Conservation (phyloP, 192 early-diverging fungal species). For the Gaertneriomyces sp. region DNA sequence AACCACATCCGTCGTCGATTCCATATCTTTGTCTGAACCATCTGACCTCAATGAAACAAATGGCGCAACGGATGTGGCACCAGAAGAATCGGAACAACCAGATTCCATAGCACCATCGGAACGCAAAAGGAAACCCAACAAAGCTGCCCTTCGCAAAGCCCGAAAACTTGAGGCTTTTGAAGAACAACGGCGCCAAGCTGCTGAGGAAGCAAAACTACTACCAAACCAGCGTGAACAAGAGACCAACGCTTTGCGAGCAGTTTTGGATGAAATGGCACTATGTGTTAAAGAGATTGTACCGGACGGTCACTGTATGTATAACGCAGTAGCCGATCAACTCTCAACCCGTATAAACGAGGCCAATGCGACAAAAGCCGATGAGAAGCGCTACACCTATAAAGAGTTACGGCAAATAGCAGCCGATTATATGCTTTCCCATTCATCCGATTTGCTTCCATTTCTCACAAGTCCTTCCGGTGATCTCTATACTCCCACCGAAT, state of each 20-base stretch:
- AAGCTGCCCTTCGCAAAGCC: slow-evolving; percentile 36
- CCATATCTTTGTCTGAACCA: not conserved
- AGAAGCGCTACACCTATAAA: slow-evolving; percentile 38
- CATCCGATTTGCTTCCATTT: slow-evolving; percentile 91
- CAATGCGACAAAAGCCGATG: slow-evolving; percentile 44
- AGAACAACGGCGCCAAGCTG: slow-evolving; percentile 69
- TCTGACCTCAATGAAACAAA: not conserved
- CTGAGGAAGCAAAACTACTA: slow-evolving; percentile 67
- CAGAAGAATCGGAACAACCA: not conserved
- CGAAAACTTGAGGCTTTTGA: slow-evolving; percentile 68
- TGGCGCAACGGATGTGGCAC: slow-evolving; percentile 1
- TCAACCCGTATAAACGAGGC: slow-evolving; percentile 27
- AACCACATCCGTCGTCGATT: not conserved
- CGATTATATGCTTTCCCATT: slow-evolving; percentile 70
- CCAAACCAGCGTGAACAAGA: slow-evolving; percentile 77
- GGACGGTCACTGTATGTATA: slow-evolving; percentile 95
- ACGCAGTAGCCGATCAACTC: slow-evolving; percentile 83
- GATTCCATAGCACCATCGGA: not conserved
- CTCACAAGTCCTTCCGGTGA: slow-evolving; percentile 77
- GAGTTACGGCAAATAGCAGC: slow-evolving; percentile 73
- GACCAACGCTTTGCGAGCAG: slow-evolving; percentile 57
- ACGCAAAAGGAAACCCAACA: slow-evolving; percentile 36
- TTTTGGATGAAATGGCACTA: slow-evolving; percentile 57
- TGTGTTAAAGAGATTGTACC: slow-evolving; percentile 67
- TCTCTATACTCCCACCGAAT: slow-evolving; percentile 66